Conservation (phyloP, 345 rosid species). For the Streptanthus diversifolius region DNA sequence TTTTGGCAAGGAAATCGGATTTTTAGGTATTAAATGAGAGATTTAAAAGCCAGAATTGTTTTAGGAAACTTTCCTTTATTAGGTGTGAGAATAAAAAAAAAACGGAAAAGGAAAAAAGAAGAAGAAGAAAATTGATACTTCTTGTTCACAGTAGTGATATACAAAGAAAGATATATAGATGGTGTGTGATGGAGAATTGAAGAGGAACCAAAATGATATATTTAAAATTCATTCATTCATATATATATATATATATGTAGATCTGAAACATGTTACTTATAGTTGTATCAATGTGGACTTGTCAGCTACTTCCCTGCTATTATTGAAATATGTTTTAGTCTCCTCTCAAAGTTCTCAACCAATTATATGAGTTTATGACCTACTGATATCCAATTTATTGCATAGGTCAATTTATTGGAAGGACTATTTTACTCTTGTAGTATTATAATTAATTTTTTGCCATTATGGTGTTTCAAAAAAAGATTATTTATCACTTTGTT, state of each 20-base stretch:
- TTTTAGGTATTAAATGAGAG: conserved; percentile 7
- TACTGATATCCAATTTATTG: background rate
- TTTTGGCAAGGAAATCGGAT: background rate
- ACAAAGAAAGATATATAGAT: background rate
- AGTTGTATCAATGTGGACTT: conserved; percentile 26
- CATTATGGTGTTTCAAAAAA: background rate
- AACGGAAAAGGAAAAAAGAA: background rate
- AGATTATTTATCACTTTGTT: background rate
- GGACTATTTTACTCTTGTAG: conserved; percentile 4
- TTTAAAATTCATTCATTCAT: background rate
- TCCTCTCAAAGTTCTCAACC: conserved; percentile 31
- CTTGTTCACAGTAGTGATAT: conserved; percentile 15
- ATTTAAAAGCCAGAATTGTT: background rate
- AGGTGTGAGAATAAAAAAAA: background rate
- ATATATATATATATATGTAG: conserved; percentile 2
- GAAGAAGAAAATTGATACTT: background rate
- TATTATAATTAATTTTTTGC: background rate
- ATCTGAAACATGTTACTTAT: conserved; percentile 14
- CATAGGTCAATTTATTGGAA: conserved; percentile 23
- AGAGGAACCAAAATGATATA: background rate
- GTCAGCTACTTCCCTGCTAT: background rate
- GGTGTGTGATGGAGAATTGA: background rate
- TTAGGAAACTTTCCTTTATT: background rate
- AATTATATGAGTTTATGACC: conserved; percentile 24
- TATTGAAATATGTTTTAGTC: conserved; percentile 18